phyloP scores from a whole-genome alignment of 495 filamentous ascomycete species.

The Penicillium angulare region DNA sequence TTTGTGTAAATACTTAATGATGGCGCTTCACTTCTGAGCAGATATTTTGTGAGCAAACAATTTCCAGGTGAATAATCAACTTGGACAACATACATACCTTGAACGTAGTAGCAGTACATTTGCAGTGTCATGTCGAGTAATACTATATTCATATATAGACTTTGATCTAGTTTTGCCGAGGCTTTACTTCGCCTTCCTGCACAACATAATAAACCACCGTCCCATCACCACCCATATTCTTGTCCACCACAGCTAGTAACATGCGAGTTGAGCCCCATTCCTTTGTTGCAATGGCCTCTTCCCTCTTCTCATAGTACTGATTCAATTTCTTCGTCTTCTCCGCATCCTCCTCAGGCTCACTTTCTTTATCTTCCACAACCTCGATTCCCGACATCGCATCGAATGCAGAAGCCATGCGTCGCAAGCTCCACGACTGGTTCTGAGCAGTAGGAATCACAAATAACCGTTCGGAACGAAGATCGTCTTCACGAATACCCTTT shows the following conservation, averaged over 20 bases:
- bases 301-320: constrained; percentile 40
- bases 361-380: constrained; percentile 13
- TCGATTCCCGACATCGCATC: constrained; percentile 56
- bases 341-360: constrained; percentile 8
- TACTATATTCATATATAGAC: background rate
- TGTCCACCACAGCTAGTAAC: constrained; percentile 74
- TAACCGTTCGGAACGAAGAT: constrained; percentile 60
- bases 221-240: constrained; percentile 66
- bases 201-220: constrained; percentile 95
- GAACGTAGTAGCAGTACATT: constrained; percentile 1
- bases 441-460: constrained; percentile 87
- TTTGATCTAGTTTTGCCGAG: constrained; percentile 74
- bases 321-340: constrained; percentile 33
- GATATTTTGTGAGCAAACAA: constrained; percentile 12
- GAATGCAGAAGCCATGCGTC: constrained; percentile 75
- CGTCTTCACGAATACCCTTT: constrained; percentile 43
- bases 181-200: constrained; percentile 94
- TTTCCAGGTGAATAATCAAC: too few relatives aligned
- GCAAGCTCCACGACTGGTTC: constrained; percentile 78
- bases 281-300: constrained; percentile 23
- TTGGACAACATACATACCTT: constrained; percentile 6
- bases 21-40: constrained; percentile 8
- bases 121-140: too few relatives aligned
- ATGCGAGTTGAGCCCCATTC: constrained; percentile 64
- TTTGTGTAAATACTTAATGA: constrained; percentile 12